Percentiles rank a stretch among this genome's conserved stretches.
Conservation (phyloP, 2,329 filamentous ascomycete genomes). For the Colletotrichum aenigma region DNA sequence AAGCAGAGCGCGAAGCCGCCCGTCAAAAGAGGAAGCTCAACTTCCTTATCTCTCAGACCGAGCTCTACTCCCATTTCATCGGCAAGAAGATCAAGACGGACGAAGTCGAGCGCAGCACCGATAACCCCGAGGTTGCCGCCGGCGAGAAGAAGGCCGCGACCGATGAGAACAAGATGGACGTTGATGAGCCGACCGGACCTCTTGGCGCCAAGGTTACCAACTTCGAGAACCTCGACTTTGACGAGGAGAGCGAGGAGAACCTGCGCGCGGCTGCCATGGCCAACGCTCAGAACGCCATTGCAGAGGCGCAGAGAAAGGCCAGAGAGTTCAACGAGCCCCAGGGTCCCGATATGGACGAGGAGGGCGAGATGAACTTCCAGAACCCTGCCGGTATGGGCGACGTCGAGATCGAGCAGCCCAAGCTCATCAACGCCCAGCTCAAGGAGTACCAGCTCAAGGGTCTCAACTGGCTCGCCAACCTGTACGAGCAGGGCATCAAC, state of each 20-base stretch:
- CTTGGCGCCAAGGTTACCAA: slow-evolving; percentile 79
- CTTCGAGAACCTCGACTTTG: slow-evolving; percentile 94
- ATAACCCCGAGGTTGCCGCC: slow-evolving; percentile 74
- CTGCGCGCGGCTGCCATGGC: slow-evolving; percentile 87
- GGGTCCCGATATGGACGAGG: slow-evolving; percentile 75
- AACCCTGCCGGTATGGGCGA: slow-evolving; percentile 95
- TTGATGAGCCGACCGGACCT: slow-evolving; percentile 58
- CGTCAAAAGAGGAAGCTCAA: slow-evolving; percentile 98
- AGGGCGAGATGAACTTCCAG: slow-evolving; percentile 99
- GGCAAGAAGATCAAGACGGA: slow-evolving; percentile 99
- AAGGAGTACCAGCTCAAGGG: slow-evolving; percentile 99
- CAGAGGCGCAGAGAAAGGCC: slow-evolving; percentile 91
- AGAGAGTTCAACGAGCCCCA: slow-evolving; percentile 83
- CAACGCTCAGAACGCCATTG: slow-evolving; percentile 94
- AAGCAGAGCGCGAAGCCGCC: slow-evolving; percentile 96
- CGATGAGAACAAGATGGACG: slow-evolving; percentile 47
- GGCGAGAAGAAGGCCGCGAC: slow-evolving; percentile 47
- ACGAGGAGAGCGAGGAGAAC: slow-evolving; percentile 87
- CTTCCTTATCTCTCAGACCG: slow-evolving; percentile 98
- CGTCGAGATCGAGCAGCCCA: slow-evolving; percentile 92
- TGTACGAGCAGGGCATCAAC: slow-evolving; percentile 99
- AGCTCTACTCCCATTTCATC: slow-evolving; percentile 99
- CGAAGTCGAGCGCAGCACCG: slow-evolving; percentile 88
- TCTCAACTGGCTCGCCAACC: slow-evolving; percentile 97
- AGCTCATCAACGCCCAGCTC: slow-evolving; percentile 88